phyloP scores from a whole-genome alignment of 2,329 filamentous ascomycete species.

The Aureobasidium sp. region DNA sequence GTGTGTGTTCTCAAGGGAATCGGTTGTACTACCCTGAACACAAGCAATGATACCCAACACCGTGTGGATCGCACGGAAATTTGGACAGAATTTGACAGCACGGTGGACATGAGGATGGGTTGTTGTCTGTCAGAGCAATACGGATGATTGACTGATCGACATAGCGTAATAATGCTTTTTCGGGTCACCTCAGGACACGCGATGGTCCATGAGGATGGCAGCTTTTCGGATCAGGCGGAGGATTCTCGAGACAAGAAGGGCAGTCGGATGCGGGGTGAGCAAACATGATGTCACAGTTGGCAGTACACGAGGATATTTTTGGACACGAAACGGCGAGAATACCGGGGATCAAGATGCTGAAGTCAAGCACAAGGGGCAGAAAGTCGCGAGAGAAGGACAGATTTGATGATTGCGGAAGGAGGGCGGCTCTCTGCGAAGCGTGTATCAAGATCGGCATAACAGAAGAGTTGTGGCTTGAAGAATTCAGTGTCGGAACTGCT shows the following conservation, averaged over 20 bases:
- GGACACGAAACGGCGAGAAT: background rate
- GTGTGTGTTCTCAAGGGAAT: background rate
- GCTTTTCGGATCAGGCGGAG: constrained; percentile 1
- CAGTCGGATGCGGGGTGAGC: background rate
- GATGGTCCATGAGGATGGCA: background rate
- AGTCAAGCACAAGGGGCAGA: background rate
- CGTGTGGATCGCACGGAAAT: background rate
- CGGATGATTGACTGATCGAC: constrained; percentile 1
- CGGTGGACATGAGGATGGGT: background rate
- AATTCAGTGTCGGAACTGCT: background rate
- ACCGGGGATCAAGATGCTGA: background rate
- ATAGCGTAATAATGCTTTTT: background rate
- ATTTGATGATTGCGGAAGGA: background rate
- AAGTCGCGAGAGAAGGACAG: background rate
- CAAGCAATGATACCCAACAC: background rate
- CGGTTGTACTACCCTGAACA: background rate
- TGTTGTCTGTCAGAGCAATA: background rate
- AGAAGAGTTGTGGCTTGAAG: background rate
- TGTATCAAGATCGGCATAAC: background rate
- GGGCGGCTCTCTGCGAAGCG: background rate
- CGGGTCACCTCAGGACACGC: background rate
- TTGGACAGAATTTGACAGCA: background rate
- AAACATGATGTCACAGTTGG: background rate
- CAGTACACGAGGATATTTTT: background rate
- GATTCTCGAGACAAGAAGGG: background rate